These are phyloP conservation scores for Trypanosoma avium DNA, from an alignment of 208 protist species.

Conservation along the genomic window DNA sequence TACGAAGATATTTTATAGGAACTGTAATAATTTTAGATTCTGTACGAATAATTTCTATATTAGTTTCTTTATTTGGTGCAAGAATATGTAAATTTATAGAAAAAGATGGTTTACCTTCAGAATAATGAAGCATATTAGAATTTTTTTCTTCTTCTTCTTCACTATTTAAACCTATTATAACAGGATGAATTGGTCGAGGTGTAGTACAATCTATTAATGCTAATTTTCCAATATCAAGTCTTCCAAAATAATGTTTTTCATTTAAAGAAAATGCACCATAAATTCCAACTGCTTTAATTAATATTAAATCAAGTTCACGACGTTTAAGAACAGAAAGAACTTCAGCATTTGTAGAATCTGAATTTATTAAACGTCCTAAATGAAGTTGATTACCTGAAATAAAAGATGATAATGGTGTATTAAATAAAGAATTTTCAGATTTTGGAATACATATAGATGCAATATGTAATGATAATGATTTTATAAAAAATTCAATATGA, in stretches of 20 bases:
- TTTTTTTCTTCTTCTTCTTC: background rate
- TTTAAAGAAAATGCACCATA: constrained; percentile 44
- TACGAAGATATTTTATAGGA: constrained; percentile 35
- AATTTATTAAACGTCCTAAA: constrained; percentile 5
- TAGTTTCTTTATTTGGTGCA: background rate
- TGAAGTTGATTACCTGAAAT: constrained; percentile 19
- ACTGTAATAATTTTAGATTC: constrained; percentile 19
- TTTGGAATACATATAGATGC: constrained; percentile 32
- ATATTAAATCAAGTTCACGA: constrained; percentile 57
- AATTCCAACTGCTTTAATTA: constrained; percentile 43
- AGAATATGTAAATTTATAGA: constrained; percentile 15
- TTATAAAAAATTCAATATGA: constrained; percentile 40
- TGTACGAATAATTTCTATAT: background rate
- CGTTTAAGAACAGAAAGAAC: constrained; percentile 27
- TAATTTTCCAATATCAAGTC: constrained; percentile 38
- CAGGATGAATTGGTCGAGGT: constrained; percentile 37
- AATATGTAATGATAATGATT: constrained; percentile 31
- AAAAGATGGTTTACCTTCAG: constrained; percentile 9
- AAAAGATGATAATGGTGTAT: constrained; percentile 28
- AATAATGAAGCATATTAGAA: background rate
- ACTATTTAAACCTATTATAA: constrained; percentile 28
- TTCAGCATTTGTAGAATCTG: constrained; percentile 27
- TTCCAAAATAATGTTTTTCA: constrained; percentile 47
- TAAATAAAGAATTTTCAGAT: constrained; percentile 28
- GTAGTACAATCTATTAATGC: constrained; percentile 64